These are phyloP conservation scores for rapeseed (Brassica napus) DNA, from an alignment of 345 rosid species.

Conservation along the genomic window DNA sequence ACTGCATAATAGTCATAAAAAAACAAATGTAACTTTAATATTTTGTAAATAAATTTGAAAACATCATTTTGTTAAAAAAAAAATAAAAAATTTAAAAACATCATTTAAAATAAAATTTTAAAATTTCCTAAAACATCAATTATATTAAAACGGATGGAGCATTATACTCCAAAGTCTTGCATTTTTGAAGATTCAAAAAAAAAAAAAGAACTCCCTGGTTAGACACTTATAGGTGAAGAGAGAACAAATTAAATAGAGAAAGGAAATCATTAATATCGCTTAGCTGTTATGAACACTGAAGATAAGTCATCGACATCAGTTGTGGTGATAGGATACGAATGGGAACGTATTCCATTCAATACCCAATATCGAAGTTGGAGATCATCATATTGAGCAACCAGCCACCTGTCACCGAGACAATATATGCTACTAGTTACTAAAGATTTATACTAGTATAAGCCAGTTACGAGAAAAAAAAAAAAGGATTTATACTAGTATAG, in stretches of 20 bases:
- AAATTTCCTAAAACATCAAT: too few species aligned
- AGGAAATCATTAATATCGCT: constrained; percentile 17
- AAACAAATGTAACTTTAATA: background rate
- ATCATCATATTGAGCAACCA: background rate
- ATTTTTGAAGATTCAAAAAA: background rate
- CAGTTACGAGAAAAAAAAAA: too few species aligned
- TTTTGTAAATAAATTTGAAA: background rate
- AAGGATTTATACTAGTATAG: too few species aligned
- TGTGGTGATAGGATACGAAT: constrained; percentile 18
- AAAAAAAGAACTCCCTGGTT: background rate
- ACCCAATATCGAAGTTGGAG: constrained; percentile 1
- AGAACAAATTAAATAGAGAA: background rate
- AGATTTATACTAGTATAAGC: background rate
- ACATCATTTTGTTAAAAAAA: too few species aligned
- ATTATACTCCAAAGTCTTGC: background rate
- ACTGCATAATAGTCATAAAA: background rate
- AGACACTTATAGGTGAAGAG: background rate
- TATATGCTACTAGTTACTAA: background rate
- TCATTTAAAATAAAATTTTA: too few species aligned
- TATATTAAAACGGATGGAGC: too few species aligned
- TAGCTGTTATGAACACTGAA: constrained; percentile 31
- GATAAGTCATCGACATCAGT: constrained; percentile 19
- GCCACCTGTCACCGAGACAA: constrained; percentile 26
- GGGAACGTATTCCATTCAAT: background rate
- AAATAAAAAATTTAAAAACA: background rate